Conservation (phyloP, 495 filamentous ascomycete species). For the Aspergillus baeticus region DNA sequence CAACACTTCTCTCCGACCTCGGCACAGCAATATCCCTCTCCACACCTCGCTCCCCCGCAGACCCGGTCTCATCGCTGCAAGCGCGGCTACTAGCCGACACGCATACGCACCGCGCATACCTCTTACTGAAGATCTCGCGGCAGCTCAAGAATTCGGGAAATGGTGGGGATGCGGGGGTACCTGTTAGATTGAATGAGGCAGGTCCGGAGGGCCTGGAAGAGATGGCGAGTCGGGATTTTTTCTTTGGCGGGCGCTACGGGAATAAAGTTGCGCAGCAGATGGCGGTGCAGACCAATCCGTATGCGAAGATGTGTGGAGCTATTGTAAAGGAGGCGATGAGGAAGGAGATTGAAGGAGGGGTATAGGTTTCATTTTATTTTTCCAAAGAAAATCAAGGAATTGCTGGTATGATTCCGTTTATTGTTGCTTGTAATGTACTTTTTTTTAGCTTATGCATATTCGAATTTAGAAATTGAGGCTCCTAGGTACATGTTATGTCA, state of each 20-base stretch:
- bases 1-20: constrained; percentile 59
- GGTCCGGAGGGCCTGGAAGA: constrained; percentile 63
- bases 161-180: constrained; percentile 9
- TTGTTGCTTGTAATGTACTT: too few species aligned
- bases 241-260: constrained; percentile 71
- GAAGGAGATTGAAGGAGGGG: constrained; percentile 54
- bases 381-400: too few species aligned
- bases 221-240: constrained; percentile 72
- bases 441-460: too few species aligned
- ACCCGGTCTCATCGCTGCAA: constrained; percentile 56
- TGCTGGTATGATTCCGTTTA: neutral
- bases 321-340: constrained; percentile 85
- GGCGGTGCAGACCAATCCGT: constrained; percentile 80
- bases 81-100: constrained; percentile 65
- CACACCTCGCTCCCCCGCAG: constrained; percentile 48
- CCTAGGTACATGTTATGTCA: too few species aligned
- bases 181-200: constrained; percentile 39
- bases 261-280: constrained; percentile 74
- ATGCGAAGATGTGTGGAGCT: constrained; percentile 82
- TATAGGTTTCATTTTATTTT: too few species aligned
- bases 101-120: constrained; percentile 73
- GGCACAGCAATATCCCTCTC: constrained; percentile 66
- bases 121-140: constrained; percentile 66
- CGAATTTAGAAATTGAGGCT: too few species aligned
- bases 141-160: constrained; percentile 17